Evolutionary conservation across 2,329 filamentous ascomycete species (phyloP).

Genomic region (Alternaria postmessia): DNA sequence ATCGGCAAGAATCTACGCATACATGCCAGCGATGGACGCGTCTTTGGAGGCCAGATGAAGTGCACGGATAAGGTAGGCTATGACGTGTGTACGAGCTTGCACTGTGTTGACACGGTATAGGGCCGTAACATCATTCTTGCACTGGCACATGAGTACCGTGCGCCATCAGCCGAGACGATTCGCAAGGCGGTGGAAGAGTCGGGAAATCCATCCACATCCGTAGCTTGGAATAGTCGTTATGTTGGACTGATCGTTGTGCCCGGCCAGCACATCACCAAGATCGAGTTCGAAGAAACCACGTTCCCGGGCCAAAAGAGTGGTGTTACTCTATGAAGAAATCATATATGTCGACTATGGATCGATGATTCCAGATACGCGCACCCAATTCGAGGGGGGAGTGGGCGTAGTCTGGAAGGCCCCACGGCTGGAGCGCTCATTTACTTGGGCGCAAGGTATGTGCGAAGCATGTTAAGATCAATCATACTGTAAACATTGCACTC

Average conservation of each 20-base stretch:
- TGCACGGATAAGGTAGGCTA: constrained; percentile 85
- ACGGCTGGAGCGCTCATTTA: not conserved
- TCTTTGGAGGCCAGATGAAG: constrained; percentile 91
- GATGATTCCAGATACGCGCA: not conserved
- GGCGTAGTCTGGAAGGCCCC: not conserved
- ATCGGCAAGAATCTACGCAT: constrained; percentile 82
- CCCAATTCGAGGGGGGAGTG: not conserved
- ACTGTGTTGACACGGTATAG: constrained; percentile 55
- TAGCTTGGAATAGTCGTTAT: constrained; percentile 84
- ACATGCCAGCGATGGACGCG: constrained; percentile 80
- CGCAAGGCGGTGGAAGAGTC: constrained; percentile 44
- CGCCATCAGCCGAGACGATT: constrained; percentile 63
- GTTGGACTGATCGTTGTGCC: constrained; percentile 91
- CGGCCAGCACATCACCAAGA: constrained; percentile 82
- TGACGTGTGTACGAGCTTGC: not conserved
- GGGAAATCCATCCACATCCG: constrained; percentile 57
- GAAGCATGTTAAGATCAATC: not conserved
- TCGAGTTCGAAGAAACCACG: constrained; percentile 78
- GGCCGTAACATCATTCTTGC: constrained; percentile 88
- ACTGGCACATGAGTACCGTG: constrained; percentile 87
- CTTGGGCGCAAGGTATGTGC: not conserved
- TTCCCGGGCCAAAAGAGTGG: constrained; percentile 34
- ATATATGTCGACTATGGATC: not conserved
- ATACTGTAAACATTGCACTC: not conserved
- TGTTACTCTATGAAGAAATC: constrained; percentile 28